Evolutionary conservation across 2,329 filamentous ascomycete species (phyloP).

Genomic region (Phyllosticta paracitricarpa): DNA sequence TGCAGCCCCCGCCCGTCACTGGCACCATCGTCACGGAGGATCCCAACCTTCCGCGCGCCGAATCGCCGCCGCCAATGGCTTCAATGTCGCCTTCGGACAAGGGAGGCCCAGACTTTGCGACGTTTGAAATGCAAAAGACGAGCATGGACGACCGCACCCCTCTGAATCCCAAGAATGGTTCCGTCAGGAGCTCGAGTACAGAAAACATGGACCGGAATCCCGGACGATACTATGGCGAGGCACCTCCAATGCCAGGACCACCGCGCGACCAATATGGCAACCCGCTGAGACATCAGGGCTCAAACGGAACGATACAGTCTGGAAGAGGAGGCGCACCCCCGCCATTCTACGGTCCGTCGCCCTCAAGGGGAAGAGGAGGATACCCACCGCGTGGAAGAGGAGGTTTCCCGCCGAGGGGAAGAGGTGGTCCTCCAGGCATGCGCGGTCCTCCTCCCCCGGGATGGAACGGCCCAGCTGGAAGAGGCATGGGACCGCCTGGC

Average conservation of each 20-base stretch:
- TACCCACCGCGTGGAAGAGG: slow-evolving; percentile 28
- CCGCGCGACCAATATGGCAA: slow-evolving; percentile 58
- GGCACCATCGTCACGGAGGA: slow-evolving; percentile 16
- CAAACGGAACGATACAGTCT: slow-evolving; percentile 26
- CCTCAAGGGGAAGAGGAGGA: slow-evolving; percentile 27
- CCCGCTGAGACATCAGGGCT: slow-evolving; percentile 25
- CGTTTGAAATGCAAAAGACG: slow-evolving; percentile 54
- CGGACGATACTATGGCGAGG: slow-evolving; percentile 22
- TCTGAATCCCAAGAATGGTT: slow-evolving; percentile 55
- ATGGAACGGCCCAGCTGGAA: slow-evolving; percentile 24
- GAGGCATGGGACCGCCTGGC: slow-evolving; percentile 21
- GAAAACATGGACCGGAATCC: slow-evolving; percentile 26
- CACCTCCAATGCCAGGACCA: slow-evolving; percentile 27
- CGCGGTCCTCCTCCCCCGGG: slow-evolving; percentile 27
- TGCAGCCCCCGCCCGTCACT: slow-evolving; percentile 28
- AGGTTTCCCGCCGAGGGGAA: slow-evolving; percentile 17
- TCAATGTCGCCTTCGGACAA: slow-evolving; percentile 32
- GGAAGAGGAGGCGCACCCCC: slow-evolving; percentile 32
- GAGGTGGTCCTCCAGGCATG: slow-evolving; percentile 7
- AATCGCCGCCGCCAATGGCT: slow-evolving; percentile 42
- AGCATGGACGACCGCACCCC: slow-evolving; percentile 60
- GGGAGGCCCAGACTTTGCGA: slow-evolving; percentile 45
- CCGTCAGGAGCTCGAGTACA: slow-evolving; percentile 42
- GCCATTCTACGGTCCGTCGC: slow-evolving; percentile 16
- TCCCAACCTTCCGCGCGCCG: slow-evolving; percentile 36